Evolutionary conservation across 1,284 basidiomycete species (phyloP).

Genomic region (Naganishia sp.): DNA sequence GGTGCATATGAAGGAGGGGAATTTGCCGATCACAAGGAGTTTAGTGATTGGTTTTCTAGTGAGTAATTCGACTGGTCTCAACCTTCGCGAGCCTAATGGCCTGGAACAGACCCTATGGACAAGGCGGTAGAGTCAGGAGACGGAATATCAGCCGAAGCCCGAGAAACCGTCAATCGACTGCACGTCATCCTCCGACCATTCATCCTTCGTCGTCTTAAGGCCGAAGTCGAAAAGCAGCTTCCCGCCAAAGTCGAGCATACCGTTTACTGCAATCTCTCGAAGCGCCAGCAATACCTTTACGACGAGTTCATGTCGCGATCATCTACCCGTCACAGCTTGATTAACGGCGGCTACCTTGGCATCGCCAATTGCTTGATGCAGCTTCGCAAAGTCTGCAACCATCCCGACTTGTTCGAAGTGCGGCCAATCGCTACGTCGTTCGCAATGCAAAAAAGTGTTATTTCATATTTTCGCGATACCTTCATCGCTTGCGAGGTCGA

Average conservation of each 20-base stretch:
- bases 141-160: conserved; percentile 75
- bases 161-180: conserved; percentile 83
- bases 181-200: conserved; percentile 92
- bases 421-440: conserved; percentile 91
- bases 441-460: conserved; percentile 67
- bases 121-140: conserved; percentile 88
- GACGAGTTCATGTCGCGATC: conserved; percentile 97
- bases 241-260: conserved; percentile 95
- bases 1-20: conserved; percentile 63
- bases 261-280: conserved; percentile 86
- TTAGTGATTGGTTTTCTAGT: conserved; percentile 97
- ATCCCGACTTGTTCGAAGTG: conserved; percentile 93
- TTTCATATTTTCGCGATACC: conserved; percentile 62
- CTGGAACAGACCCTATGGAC: conserved; percentile 75
- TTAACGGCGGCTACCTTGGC: conserved; percentile 74
- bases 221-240: conserved; percentile 93
- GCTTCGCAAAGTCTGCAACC: conserved; percentile 90
- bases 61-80: conserved; percentile 46
- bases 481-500: conserved; percentile 45
- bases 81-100: conserved; percentile 25
- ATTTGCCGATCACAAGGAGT: conserved; percentile 91
- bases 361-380: conserved; percentile 99
- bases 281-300: conserved; percentile 93
- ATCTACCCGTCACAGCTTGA: conserved; percentile 80
- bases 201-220: conserved; percentile 88